Base-by-base conservation (phyloP, 2,329 filamentous ascomycete species). In the Amylocarpus encephaloides region DNA sequence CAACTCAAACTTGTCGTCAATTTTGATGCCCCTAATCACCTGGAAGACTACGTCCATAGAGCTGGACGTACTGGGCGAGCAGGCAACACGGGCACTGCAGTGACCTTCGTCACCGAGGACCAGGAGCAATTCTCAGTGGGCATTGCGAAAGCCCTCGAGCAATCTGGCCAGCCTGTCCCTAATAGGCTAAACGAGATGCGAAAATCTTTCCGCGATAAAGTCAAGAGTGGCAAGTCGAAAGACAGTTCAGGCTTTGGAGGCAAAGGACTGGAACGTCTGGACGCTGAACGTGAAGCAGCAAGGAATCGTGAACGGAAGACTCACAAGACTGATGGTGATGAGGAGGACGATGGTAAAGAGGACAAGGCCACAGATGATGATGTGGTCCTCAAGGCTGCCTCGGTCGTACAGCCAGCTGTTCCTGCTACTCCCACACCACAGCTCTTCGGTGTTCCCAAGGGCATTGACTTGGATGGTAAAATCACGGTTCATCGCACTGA, bases 41-140 rank as follows among this genome's bases (percentile, higher is more conserved):
- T 95, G 54, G 93, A 98, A 70, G 93, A 97, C 65, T 97, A 97
- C 63, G 92, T 97, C 36, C 93, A 96, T 67, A 85, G 93, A 56
- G 89, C 88, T 49, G 93, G 93, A 43, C 88, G 93, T 61, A 97
- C 93, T 6, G 93, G 93, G 10, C 85, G 93, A 65, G 93, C 93
- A 41, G 93, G 93, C 36, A 95, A 96, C 63, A 95, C 83, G 18
- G 93, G 93, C 56, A 95, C 90, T 35, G 93, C 93, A 0, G 88
- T 98, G 45, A 98, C 93, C 0, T 95, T 97, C 64, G 75, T 98
- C 51, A 94, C 89, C 0, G 85, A 88, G 38, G 88, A 94, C 42
- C 91, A 98, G 67, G 91, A 95, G 64, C 88, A 88, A 56, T 96
- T 88, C 64, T 86, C 93, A 2, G 79, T 88, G 10, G 90, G 94